Evolutionary conservation across 306 rosid species (phyloP), one percentile per base, ranked within the genome.

Genomic region (Rosa rugosa): DNA sequence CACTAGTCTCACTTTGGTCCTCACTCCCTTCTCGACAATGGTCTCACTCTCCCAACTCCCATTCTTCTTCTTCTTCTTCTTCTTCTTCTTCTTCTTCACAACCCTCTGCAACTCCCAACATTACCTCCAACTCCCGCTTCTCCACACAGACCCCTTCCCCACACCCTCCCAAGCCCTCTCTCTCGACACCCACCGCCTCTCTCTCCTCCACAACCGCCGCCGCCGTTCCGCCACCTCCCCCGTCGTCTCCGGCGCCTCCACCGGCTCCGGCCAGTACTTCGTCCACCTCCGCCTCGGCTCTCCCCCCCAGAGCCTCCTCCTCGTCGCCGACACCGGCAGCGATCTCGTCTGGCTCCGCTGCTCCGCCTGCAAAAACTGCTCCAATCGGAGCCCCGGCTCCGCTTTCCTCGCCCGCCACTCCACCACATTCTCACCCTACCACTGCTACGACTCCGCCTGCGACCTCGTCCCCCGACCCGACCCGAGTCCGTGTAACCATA

Each of bases 241-340:
- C 0, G 62, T 93, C 44, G 44, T 87, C 17, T 91, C 97, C 72
- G 96, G 96, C 51, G 96, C 97, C 0, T 66, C 89, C 60, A 73
- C 85, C 34, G 96, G 96, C 79, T 88, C 94, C 54, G 96, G 94
- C 5, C 94, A 93, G 79, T 93, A 93, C 83, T 93, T 93, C 71
- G 92, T 80, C 23, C 81, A 84, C 53, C 86, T 93, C 82, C 89
- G 77, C 46, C 53, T 93, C 16, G 94, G 97, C 2, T 67, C 90
- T 0, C 97, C 97, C 1, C 94, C 94, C 3, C 96, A 93, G 57
- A 80, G 79, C 75, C 90, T 93, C 75, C 85, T 84, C 36, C 91
- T 93, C 18, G 91, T 93, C 49, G 94, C 83, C 41, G 96, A 93
- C 69, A 93, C 96, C 8, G 97, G 92, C 62, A 84, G 91, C 81